Percentiles rank a stretch among this genome's conserved stretches.
These are phyloP conservation scores for Mycosphaerella sp. DNA, from an alignment of 2,329 filamentous ascomycete genomes.

Conservation along the genomic window DNA sequence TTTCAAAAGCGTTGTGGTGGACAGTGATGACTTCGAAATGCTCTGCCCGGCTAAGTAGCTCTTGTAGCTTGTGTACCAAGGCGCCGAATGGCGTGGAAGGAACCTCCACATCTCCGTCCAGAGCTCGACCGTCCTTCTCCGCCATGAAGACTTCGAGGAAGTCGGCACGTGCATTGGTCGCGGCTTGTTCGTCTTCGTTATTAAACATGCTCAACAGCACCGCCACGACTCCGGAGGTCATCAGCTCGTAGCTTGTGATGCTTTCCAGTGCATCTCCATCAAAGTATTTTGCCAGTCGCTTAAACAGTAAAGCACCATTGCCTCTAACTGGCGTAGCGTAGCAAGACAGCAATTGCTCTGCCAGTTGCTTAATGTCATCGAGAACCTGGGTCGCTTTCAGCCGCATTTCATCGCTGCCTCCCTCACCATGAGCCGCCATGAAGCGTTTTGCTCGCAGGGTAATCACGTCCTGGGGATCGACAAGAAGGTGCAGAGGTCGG, in stretches of 20 bases:
- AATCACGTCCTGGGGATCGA: conserved; percentile 65
- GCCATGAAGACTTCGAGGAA: conserved; percentile 95
- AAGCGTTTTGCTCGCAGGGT: conserved; percentile 74
- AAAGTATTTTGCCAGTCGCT: conserved; percentile 73
- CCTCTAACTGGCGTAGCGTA: conserved; percentile 44
- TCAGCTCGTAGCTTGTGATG: conserved; percentile 89
- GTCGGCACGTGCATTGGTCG: conserved; percentile 62
- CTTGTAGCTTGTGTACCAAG: conserved; percentile 88
- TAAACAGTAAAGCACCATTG: conserved; percentile 52
- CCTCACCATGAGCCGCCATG: conserved; percentile 72
- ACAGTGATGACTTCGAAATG: conserved; percentile 98
- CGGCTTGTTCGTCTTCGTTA: conserved; percentile 54
- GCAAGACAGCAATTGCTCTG: conserved; percentile 63
- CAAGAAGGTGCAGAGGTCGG: conserved; percentile 27
- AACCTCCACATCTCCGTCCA: conserved; percentile 59
- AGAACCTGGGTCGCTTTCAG: conserved; percentile 73
- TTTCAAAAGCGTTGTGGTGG: conserved; percentile 85
- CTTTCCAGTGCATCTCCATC: conserved; percentile 83
- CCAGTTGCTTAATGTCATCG: conserved; percentile 63
- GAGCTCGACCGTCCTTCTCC: conserved; percentile 55
- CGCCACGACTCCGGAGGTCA: conserved; percentile 83
- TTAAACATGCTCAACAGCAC: conserved; percentile 77
- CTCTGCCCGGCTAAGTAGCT: conserved; percentile 90
- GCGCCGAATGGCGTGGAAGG: conserved; percentile 82
- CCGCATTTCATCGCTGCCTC: conserved; percentile 67